Base-by-base conservation (phyloP, 176 grass and related monocot genomes). In the Juncus effusus region DNA sequence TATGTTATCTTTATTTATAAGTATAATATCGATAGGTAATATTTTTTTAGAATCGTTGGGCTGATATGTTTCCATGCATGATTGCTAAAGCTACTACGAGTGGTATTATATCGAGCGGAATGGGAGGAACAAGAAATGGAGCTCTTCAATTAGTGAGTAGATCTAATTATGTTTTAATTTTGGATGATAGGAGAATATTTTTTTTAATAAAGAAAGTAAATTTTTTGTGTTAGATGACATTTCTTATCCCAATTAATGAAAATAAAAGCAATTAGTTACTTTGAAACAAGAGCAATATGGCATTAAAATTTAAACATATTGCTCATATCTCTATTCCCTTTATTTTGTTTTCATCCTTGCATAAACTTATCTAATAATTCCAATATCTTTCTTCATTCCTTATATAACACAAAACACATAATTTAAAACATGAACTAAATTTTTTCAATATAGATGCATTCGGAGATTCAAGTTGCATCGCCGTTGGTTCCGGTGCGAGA, bases 1-100 rank as follows among this genome's bases (percentile, higher is more conserved):
- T 60, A 50, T 50, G 13, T 4, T 13, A 5, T 15, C 36, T 3
- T 58, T 14, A 7, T 47, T 49, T 8, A 4, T 44, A 3, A 36
- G 41, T 78, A 61, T 40, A 51, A 47, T 28, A 28, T 28, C 19
- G 19, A 28, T 28, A 28, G 19, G 53, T 5, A 12, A 36, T 16
- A 63, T 36, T 47, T 35, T 4, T 54, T 63, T 38, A 92, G 93
- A 47, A 12, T 37, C 88, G 89, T 28, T 97, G 88, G 88, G 82
- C 74, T 54, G 93, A 92, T 60, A 97, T 97, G 93, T 92, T 97
- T 78, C 88, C 93, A 44, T 97, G 75, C 78, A 77, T 92, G 63
- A 78, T 97, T 63, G 75, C 93, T 49, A 77, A 82, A 68, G 82
- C 93, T 62, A 70, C 55, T 60, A 92, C 85, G 9, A 69, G 71